Conservation (phyloP, 2,329 filamentous ascomycete genomes). For the Penicillium nordicum region DNA sequence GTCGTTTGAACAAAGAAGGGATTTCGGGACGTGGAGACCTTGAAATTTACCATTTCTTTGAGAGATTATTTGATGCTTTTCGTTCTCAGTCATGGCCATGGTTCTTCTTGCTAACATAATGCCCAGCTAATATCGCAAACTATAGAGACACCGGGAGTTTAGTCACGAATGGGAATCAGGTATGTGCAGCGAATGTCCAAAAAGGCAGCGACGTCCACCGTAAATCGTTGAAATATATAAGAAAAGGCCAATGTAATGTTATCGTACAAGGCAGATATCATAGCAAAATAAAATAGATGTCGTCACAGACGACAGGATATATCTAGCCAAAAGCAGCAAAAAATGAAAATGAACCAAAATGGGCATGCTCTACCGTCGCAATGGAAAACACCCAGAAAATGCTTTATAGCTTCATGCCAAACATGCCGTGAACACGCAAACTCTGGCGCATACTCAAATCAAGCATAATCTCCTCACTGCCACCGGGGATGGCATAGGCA, state of each 20-base stretch:
- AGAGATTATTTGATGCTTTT: not conserved
- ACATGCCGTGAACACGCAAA: constrained; percentile 78
- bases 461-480: constrained; percentile 97
- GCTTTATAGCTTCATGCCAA: constrained; percentile 80
- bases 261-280: constrained; percentile 15
- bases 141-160: not conserved
- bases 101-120: not conserved
- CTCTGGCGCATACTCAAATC: constrained; percentile 92
- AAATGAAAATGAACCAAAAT: not conserved
- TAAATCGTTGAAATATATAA: constrained; percentile 1
- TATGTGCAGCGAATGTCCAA: not conserved
- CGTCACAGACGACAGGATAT: constrained; percentile 23
- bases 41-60: not conserved
- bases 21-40: not conserved
- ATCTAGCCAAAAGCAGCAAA: constrained; percentile 15
- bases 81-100: not conserved
- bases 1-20: not conserved
- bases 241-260: constrained; percentile 2
- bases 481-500: constrained; percentile 93
- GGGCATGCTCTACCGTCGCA: not conserved
- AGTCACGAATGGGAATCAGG: not conserved
- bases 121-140: not conserved
- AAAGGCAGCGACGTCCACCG: not conserved
- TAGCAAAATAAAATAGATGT: constrained; percentile 10
- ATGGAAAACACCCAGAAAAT: constrained; percentile 5